Conservation (phyloP, 2,329 filamentous ascomycete genomes). For the Pseudovirgaria hyperparasitica region DNA sequence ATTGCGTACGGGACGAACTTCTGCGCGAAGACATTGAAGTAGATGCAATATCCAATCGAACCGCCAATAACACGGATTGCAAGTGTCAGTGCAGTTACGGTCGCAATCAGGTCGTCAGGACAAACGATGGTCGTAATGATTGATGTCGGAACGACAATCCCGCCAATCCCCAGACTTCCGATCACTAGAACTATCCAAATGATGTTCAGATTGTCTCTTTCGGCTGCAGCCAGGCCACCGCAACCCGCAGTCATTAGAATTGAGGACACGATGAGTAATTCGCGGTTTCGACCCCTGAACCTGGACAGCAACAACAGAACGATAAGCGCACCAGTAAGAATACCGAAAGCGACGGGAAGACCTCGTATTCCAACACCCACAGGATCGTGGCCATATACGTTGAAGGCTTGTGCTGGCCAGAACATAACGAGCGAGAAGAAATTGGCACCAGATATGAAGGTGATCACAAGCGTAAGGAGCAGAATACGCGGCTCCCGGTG, state of each 20-base stretch:
- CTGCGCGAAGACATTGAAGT: slow-evolving; percentile 14
- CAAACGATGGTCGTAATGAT: slow-evolving; percentile 56
- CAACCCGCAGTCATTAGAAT: slow-evolving; percentile 5
- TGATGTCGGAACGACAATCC: slow-evolving; percentile 6
- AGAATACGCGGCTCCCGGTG: slow-evolving; percentile 3
- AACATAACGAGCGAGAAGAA: slow-evolving; percentile 9
- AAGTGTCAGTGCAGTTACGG: slow-evolving; percentile 51
- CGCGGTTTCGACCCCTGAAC: slow-evolving; percentile 3
- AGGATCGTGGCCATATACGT: slow-evolving; percentile 6
- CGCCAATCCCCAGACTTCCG: slow-evolving; percentile 14
- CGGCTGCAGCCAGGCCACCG: slow-evolving; percentile 6
- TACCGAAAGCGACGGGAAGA: slow-evolving; percentile 3
- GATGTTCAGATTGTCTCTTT: slow-evolving; percentile 6
- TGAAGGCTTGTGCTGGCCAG: slow-evolving; percentile 5
- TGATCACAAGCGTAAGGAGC: slow-evolving; percentile 39
- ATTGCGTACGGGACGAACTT: no score
- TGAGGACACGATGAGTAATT: slow-evolving; percentile 3
- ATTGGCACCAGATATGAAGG: slow-evolving; percentile 8
- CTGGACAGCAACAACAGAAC: slow-evolving; percentile 5
- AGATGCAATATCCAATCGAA: slow-evolving; percentile 43
- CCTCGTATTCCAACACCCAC: slow-evolving; percentile 6
- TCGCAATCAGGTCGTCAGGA: slow-evolving; percentile 54
- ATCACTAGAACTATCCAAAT: slow-evolving; percentile 7
- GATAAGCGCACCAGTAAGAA: slow-evolving; percentile 6
- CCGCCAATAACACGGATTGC: slow-evolving; percentile 53